Base-by-base conservation (phyloP, 768 basidiomycete genomes). In the Boletus bicolor region DNA sequence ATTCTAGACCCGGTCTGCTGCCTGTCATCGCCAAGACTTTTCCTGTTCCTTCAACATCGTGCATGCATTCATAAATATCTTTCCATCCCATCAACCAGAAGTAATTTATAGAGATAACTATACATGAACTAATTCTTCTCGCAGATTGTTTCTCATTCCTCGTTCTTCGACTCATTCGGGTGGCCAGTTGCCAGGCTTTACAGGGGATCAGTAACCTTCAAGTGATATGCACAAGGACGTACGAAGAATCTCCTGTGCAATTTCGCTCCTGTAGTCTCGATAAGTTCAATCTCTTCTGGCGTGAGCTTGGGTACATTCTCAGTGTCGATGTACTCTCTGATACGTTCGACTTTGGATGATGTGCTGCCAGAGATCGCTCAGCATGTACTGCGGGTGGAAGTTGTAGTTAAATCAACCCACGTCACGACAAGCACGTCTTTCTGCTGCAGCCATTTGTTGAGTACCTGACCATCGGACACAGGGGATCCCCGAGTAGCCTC, bases 321-420 rank as follows among this genome's bases (percentile, higher is more conserved):
- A 1, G 67, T 69, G 45, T 67, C 69, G 5, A 72, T 47, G 34
- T 72, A 74, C 65, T 75, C 73, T 49, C 52, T 65, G 54, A 74
- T 54, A 47, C 68, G 69, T 47, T 66, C 63, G 1, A 51, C 68
- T 51, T 74, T 74, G 24, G 67, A 64, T 10, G 72, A 70, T 4
- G 73, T 74, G 14, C 74, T 75, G 46, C 15, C 43, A 39, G 8
- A 21, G 10, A 44, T 35, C 21, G n/a, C 19, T 56, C 10, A 60
- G 46, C 15, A 47, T 43, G 4, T n/a, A 19, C 14, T 38, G 4
- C 19, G 6, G 12, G 34, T 41, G 4, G 38, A 44, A 7, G 26
- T 17, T 6, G 12, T 19, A 15, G 32, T 4, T 9, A 39, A 12
- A 42, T 39, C 30, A 19, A 34, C 71, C 52, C 58, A 71, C 71